Evolutionary conservation across 331 rosid species (phyloP).

Genomic region (Quercus lobata): DNA sequence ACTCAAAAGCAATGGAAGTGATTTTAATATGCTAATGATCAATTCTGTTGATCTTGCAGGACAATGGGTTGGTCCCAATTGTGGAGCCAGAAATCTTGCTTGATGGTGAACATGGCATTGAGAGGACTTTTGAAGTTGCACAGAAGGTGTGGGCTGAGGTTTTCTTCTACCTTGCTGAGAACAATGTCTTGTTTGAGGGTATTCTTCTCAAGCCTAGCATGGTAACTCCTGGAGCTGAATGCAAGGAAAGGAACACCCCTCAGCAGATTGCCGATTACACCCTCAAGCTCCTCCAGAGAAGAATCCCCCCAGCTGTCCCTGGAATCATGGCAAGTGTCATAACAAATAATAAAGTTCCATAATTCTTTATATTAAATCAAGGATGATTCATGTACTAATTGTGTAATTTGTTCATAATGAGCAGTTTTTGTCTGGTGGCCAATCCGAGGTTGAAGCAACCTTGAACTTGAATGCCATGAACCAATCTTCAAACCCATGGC

Average conservation of each 20-base stretch:
- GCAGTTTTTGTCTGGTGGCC: conserved; percentile 98
- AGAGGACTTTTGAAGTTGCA: conserved; percentile 83
- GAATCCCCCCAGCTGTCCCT: conserved; percentile 90
- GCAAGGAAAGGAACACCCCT: conserved; percentile 72
- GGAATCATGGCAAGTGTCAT: conserved; percentile 75
- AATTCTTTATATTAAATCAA: not conserved
- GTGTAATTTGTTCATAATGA: conserved; percentile 12
- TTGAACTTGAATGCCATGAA: conserved; percentile 88
- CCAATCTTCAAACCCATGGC: conserved; percentile 91
- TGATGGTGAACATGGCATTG: conserved; percentile 85
- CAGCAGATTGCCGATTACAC: conserved; percentile 67
- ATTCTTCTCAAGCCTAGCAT: conserved; percentile 93
- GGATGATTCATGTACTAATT: not conserved
- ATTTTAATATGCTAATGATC: not conserved
- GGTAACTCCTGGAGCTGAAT: conserved; percentile 94
- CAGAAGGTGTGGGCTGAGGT: conserved; percentile 89
- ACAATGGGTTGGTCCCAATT: conserved; percentile 88
- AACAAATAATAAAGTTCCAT: not conserved
- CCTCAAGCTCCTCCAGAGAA: conserved; percentile 69
- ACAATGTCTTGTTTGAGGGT: conserved; percentile 79
- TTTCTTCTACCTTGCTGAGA: conserved; percentile 84
- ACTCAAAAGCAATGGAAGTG: not conserved
- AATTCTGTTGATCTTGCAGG: conserved; percentile 37
- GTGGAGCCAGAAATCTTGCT: conserved; percentile 97
- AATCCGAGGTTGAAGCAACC: conserved; percentile 98